Base-by-base conservation (phyloP, 129 eudicot genomes). In the Chrysanthemum makinoi region DNA sequence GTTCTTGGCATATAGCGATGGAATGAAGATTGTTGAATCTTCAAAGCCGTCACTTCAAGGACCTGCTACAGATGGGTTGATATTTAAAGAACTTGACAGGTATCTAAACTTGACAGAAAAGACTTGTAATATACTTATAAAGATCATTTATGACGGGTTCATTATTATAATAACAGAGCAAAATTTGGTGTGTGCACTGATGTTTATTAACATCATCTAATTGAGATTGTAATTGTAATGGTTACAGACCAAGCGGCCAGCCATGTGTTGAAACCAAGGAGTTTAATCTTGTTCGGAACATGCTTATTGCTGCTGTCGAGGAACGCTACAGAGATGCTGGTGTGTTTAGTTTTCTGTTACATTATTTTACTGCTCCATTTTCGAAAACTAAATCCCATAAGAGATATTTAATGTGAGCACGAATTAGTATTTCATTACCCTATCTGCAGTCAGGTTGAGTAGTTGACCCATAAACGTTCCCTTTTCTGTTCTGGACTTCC, bases 251-350 rank as follows among this genome's bases (percentile, higher is more conserved):
- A 24, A 82, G 75, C 62, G 88, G 90, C 46, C 86, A 85, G 73
- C 90, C 89, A 5, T 86, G 91, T 68, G 76, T 82, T 51, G 97
- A 89, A 74, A 85, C 93, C 2, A 77, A 83, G 78, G 98, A 94
- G 77, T 89, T 94, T 58, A 74, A 80, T 82, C 85, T 89, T 63
- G 76, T 94, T 61, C 79, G 93, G 35, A 94, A 94, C 82, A 94
- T 94, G 98, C 87, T 80, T 66, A 72, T 79, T 77, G 97, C 98
- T 39, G 93, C 91, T 16, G 85, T 77, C 46, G 98, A 89, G 79
- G 98, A 89, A 70, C 96, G 98, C 20, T 94, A 94, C 74, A 73
- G 72, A 49, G 98, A 89, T 75, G 98, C 98, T 72, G 98, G 96
- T 92, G 71, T 59, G 55, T 20, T 67, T 39, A 5, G 10, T 28